A percentile compares a stretch with the other conserved stretches of the same genome.
These are phyloP conservation scores for Pseudogymnoascus sp. DNA, from an alignment of 2,329 filamentous ascomycete genomes.

Conservation along the genomic window DNA sequence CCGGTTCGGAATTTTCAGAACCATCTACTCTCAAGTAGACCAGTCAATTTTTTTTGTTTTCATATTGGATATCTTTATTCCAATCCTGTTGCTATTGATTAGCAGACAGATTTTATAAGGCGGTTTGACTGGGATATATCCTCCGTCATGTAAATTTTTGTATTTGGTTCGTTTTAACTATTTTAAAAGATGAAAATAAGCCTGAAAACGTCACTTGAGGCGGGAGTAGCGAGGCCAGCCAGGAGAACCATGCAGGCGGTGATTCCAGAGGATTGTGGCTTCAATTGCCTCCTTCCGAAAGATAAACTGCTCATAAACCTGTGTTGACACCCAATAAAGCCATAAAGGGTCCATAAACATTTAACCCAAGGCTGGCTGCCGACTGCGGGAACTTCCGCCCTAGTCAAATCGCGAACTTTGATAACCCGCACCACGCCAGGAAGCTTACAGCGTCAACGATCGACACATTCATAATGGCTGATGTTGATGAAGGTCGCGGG, in stretches of 20 bases:
- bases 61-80: neutral
- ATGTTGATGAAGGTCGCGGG: constrained; percentile 63
- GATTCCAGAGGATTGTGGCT: neutral
- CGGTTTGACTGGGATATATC: neutral
- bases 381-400: neutral
- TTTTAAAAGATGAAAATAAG: neutral
- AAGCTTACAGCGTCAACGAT: constrained; percentile 1
- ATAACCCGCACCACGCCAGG: constrained; percentile 2
- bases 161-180: neutral
- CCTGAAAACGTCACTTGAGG: neutral
- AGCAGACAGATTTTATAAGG: neutral
- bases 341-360: neutral
- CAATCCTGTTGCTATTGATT: neutral
- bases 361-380: neutral
- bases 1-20: constrained; percentile 8
- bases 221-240: neutral
- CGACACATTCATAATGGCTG: constrained; percentile 58
- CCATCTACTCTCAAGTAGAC: constrained; percentile 5
- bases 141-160: neutral
- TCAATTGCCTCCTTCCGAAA: neutral
- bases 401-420: constrained; percentile 7
- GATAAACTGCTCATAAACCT: neutral
- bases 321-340: neutral
- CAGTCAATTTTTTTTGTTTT: neutral
- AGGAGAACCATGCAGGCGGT: neutral